A percentile compares a stretch with the other conserved stretches of the same genome.
Evolutionary conservation across 805 yeast species (phyloP).

Genomic region (Ogataea thermomethanolica): DNA sequence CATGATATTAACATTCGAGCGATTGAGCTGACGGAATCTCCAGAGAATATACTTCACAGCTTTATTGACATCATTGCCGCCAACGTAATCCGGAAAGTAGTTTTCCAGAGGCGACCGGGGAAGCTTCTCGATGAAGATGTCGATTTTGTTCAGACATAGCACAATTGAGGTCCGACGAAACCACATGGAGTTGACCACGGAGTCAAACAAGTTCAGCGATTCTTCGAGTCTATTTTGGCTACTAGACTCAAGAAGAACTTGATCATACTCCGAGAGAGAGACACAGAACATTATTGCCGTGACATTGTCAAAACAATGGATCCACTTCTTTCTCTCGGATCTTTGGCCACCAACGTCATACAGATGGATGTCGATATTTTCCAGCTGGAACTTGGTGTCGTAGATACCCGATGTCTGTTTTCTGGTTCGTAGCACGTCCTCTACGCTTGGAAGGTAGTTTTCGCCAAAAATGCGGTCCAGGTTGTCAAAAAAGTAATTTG

Average conservation of each 20-base stretch:
- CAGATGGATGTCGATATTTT: conserved; percentile 58
- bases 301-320: conserved; percentile 92
- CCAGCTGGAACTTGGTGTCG: conserved; percentile 76
- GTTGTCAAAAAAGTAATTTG: conserved; percentile 70
- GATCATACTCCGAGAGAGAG: conserved; percentile 88
- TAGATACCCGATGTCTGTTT: conserved; percentile 91
- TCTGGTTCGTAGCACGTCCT: conserved; percentile 82
- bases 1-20: conserved; percentile 75
- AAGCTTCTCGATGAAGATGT: conserved; percentile 81
- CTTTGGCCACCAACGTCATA: conserved; percentile 96
- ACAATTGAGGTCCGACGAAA: conserved; percentile 83
- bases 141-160: conserved; percentile 84
- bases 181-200: conserved; percentile 91
- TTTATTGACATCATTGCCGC: conserved; percentile 84
- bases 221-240: conserved; percentile 77
- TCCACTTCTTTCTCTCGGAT: conserved; percentile 95
- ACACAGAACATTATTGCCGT: conserved; percentile 88
- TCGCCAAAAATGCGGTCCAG: conserved; percentile 56
- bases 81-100: conserved; percentile 86
- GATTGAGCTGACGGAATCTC: conserved; percentile 82
- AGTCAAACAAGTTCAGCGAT: conserved; percentile 79
- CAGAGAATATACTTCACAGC: conserved; percentile 90
- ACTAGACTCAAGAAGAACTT: conserved; percentile 71
- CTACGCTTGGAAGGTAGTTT: conserved; percentile 66
- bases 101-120: conserved; percentile 76